Conservation (phyloP, 148 eudicot genomes). For the Chenopodium berlandieri region DNA sequence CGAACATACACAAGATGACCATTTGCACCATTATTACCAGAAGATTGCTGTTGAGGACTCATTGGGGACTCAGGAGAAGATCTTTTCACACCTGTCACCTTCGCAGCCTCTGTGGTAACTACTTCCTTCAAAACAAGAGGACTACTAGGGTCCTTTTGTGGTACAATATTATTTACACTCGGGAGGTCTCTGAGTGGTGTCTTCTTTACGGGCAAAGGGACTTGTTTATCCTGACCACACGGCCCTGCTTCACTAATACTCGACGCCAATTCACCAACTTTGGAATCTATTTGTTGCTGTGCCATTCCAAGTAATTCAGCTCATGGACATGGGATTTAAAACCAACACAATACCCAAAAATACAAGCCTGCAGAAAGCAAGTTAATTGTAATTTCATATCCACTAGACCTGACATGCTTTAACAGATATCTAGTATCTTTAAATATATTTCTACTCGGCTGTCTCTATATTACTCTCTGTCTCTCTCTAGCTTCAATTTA, state of each 20-base stretch:
- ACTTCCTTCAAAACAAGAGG: constrained; percentile 39
- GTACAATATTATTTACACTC: constrained; percentile 44
- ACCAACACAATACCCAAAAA: constrained; percentile 14
- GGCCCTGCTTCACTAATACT: constrained; percentile 39
- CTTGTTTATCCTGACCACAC: constrained; percentile 46
- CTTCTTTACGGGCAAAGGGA: constrained; percentile 44
- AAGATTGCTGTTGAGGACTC: constrained; percentile 40
- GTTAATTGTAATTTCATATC: background rate
- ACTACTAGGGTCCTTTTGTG: constrained; percentile 42
- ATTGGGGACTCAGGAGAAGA: constrained; percentile 38
- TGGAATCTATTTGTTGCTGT: constrained; percentile 46
- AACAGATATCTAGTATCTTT: background rate
- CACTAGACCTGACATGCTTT: background rate
- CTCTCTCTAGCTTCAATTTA: background rate
- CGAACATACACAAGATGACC: constrained; percentile 87
- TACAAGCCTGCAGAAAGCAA: constrained; percentile 21
- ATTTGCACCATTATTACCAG: constrained; percentile 42
- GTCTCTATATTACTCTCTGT: background rate
- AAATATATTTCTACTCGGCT: background rate
- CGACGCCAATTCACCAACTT: constrained; percentile 37
- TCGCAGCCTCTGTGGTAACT: constrained; percentile 34
- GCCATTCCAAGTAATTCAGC: constrained; percentile 38
- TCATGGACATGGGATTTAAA: constrained; percentile 20
- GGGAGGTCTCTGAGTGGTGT: constrained; percentile 56
- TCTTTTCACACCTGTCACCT: constrained; percentile 53